A percentile compares a stretch with the other conserved stretches of the same genome.
Conservation (phyloP, 768 basidiomycete species). For the Solioccasus polychromus region DNA sequence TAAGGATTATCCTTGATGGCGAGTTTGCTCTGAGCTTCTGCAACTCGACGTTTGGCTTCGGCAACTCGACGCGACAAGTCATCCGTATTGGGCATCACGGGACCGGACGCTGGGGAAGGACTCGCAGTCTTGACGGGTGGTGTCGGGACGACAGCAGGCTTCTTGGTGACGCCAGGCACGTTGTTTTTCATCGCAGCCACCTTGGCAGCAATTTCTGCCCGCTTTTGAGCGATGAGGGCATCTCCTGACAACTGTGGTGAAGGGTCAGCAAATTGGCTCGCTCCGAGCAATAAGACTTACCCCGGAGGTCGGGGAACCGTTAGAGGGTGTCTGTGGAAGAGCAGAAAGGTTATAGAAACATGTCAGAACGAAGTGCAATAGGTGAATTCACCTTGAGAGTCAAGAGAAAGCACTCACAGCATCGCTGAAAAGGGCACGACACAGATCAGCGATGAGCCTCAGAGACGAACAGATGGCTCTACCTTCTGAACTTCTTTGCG, state of each 20-base stretch:
- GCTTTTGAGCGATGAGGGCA: constrained; percentile 77
- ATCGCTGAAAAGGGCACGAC: constrained; percentile 46
- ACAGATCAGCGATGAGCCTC: constrained; percentile 4
- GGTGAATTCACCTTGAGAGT: constrained; percentile 70
- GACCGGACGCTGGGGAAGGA: constrained; percentile 40
- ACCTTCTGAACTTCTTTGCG: constrained; percentile 72
- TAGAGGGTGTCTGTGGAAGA: constrained; percentile 46
- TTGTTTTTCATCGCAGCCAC: constrained; percentile 68
- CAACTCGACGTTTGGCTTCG: constrained; percentile 83
- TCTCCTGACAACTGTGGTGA: constrained; percentile 44
- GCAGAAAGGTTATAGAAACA: constrained; percentile 63
- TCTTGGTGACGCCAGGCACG: constrained; percentile 29
- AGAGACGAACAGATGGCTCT: constrained; percentile 17
- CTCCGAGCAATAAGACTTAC: constrained; percentile 37
- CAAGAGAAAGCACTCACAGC: constrained; percentile 52
- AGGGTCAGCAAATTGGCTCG: constrained; percentile 2
- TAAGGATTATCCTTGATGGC: constrained; percentile 84
- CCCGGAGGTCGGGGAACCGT: constrained; percentile 41
- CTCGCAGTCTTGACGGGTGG: constrained; percentile 26
- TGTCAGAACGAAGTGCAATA: constrained; percentile 52
- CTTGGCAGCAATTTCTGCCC: constrained; percentile 83
- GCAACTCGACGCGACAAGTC: constrained; percentile 72
- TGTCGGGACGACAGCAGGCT: constrained; percentile 24
- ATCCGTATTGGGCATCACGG: constrained; percentile 45
- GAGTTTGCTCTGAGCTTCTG: constrained; percentile 75